Conservation (phyloP, 495 filamentous ascomycete species). For the Talaromyces stipitatus region DNA sequence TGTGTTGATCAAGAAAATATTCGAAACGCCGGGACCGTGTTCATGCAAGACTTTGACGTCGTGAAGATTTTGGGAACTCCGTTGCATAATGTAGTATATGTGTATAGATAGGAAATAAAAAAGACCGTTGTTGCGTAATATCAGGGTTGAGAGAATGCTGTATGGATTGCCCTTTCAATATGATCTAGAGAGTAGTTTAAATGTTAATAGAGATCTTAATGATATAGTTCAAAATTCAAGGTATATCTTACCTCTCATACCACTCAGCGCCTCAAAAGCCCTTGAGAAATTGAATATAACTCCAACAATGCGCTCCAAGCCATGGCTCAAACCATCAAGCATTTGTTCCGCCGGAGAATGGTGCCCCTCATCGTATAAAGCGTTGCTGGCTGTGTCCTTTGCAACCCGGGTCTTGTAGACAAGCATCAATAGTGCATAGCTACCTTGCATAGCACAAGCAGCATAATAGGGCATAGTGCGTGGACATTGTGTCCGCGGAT, state of each 20-base stretch:
- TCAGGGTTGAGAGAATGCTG: constrained; percentile 23
- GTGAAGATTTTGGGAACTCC: neutral
- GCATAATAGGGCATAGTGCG: constrained; percentile 55
- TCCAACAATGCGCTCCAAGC: constrained; percentile 40
- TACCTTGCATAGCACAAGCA: constrained; percentile 56
- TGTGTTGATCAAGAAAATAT: neutral
- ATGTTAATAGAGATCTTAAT: constrained; percentile 4
- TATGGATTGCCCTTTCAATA: constrained; percentile 39
- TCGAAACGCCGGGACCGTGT: neutral
- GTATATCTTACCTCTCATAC: constrained; percentile 49
- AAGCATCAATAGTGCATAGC: constrained; percentile 54
- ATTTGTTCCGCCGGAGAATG: constrained; percentile 30
- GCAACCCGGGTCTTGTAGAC: constrained; percentile 42
- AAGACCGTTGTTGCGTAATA: neutral
- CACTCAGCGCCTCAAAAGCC: constrained; percentile 53
- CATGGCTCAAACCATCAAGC: constrained; percentile 47
- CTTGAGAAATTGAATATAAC: constrained; percentile 48
- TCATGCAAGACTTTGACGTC: neutral
- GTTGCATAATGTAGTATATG: neutral
- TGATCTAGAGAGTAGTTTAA: constrained; percentile 20
- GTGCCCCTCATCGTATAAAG: constrained; percentile 19
- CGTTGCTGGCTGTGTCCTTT: constrained; percentile 36
- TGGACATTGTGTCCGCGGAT: constrained; percentile 27
- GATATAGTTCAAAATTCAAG: neutral
- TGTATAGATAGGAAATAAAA: neutral